Conservation (phyloP, 1,284 basidiomycete species). For the Schizopora paradoxa region DNA sequence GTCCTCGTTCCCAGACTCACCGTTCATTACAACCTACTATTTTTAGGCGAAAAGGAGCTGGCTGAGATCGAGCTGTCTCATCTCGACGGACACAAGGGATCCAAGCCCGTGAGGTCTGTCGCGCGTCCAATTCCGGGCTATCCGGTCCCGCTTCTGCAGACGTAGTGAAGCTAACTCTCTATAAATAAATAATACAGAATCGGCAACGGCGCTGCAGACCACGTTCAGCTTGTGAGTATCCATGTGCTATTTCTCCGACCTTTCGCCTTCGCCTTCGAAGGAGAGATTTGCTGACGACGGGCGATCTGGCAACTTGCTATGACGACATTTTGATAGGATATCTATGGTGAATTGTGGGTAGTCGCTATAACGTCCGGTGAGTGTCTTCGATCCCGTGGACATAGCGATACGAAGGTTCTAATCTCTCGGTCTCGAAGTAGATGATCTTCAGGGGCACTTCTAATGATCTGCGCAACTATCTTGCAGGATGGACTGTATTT, state of each 20-base stretch:
- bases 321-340: conserved; percentile 52
- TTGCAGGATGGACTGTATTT: conserved; percentile 86
- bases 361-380: conserved; percentile 4
- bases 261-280: neutral
- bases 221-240: conserved; percentile 82
- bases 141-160: neutral
- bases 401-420: conserved; percentile 1
- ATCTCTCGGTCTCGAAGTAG: neutral
- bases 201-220: conserved; percentile 86
- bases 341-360: conserved; percentile 78
- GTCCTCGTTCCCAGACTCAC: neutral
- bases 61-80: conserved; percentile 81
- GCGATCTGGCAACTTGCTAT: neutral
- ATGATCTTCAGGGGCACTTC: no score
- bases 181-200: conserved; percentile 56
- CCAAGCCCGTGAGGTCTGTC: conserved; percentile 59
- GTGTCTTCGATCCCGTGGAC: conserved; percentile 19
- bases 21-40: neutral
- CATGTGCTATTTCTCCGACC: conserved; percentile 22
- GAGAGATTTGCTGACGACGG: no score
- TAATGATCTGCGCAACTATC: neutral
- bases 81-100: conserved; percentile 82
- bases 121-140: neutral
- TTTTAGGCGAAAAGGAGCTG: conserved; percentile 72
- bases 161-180: neutral